Evolutionary conservation across 2,329 filamentous ascomycete genomes (phyloP), one percentile per base, ranked within the genome.

Genomic region (Hansfordia pulvinata): DNA sequence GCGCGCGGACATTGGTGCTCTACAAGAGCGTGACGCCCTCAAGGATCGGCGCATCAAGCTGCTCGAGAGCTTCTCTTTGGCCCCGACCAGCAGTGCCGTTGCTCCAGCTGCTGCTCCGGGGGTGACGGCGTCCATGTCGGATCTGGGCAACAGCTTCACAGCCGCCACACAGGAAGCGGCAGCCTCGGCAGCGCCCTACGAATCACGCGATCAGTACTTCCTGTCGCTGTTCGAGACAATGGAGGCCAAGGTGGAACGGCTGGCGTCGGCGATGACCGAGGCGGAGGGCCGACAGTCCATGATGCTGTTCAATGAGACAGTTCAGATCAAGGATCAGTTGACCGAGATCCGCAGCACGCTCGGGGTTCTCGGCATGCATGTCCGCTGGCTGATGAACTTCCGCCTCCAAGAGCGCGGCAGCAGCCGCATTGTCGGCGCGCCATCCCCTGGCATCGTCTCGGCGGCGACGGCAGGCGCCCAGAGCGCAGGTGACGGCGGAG

Each of bases 311-410:
- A 74, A 72, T 37, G 67, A 75, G 43, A 64, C 69, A 5, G 59
- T 71, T 40, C 68, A 64, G 6, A 62, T 76, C 33, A 68, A 70
- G 30, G 69, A 76, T 31, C 67, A 74, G 44, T 58, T 76, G n/a
- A 60, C 63, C 4, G 70, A 76, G 42, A 52, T 71, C 21, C 55
- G 62, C 22, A 69, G 62, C 47, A 69, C 61, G 35, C 52, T 69
- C 32, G 67, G 66, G 26, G 63, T 69, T 38, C 56, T 72, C 22
- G 59, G 61, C 28, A 70, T 71, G 65, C 65, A 72, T 35, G 62
- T 70, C 23, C 62, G 64, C 30, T 70, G 64, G 64, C 53, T 71
- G 16, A 58, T 70, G 44, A 67, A 64, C 32, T 54, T 60, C 33
- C 59, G 59, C 31, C 48, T 62, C 8, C 60, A 64, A 34, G 61